Evolutionary conservation across 148 eudicot species (phyloP).

Genomic region (Camellia lanceoleosa): DNA sequence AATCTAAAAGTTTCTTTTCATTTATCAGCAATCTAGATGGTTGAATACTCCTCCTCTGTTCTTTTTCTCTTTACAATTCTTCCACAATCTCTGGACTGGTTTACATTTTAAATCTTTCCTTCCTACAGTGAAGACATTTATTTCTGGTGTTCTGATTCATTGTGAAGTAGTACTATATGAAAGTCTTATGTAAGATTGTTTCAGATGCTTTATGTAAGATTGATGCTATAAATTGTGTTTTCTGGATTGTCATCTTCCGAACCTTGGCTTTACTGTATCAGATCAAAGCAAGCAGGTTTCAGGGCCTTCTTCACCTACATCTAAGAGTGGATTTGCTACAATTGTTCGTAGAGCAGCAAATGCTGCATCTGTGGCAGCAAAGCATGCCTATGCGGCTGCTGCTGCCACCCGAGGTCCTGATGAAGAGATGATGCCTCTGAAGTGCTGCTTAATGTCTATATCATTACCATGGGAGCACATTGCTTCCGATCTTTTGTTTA

Average conservation of each 20-base stretch:
- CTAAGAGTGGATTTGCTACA: constrained; percentile 55
- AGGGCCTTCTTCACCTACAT: constrained; percentile 58
- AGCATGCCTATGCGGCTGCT: constrained; percentile 75
- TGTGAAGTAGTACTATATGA: background rate
- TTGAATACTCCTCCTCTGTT: background rate
- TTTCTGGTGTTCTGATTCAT: background rate
- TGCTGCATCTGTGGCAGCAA: constrained; percentile 82
- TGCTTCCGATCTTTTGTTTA: constrained; percentile 85
- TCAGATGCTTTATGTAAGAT: background rate
- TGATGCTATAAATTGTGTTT: background rate
- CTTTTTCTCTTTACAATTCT: no score
- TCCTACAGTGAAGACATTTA: background rate
- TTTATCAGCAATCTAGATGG: background rate
- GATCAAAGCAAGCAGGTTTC: constrained; percentile 72
- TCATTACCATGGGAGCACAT: constrained; percentile 98
- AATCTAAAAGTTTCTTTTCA: background rate
- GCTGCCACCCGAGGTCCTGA: constrained; percentile 45
- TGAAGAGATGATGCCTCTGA: constrained; percentile 89
- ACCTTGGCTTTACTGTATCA: constrained; percentile 24
- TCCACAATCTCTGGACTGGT: no score
- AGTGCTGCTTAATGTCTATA: constrained; percentile 90
- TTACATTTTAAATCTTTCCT: no score
- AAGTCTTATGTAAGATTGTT: background rate
- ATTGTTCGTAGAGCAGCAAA: constrained; percentile 76
- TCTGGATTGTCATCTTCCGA: background rate